A percentile compares a stretch with the other conserved stretches of the same genome.
Evolutionary conservation across 805 yeast species (phyloP).

Genomic region (Barnettozyma botsteinii): DNA sequence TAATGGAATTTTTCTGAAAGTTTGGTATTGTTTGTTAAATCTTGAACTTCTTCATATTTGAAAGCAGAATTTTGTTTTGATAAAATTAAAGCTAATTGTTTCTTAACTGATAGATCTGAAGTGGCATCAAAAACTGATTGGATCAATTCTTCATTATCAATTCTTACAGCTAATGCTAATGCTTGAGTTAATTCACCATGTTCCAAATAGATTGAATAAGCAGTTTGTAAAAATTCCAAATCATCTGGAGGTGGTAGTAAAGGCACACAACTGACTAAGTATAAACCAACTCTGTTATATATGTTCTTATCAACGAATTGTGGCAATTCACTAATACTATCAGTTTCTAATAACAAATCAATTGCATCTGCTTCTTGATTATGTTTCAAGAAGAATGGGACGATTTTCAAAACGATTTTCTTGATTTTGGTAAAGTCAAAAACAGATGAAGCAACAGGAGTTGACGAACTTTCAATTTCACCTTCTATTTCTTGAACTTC

Average conservation of each 20-base stretch:
- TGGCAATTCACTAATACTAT: conserved; percentile 75
- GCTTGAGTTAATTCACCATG: conserved; percentile 86
- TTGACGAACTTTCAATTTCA: conserved; percentile 5
- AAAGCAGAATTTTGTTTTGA: conserved; percentile 83
- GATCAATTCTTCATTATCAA: conserved; percentile 76
- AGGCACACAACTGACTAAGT: conserved; percentile 96
- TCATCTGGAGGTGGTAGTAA: conserved; percentile 94
- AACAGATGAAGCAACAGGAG: conserved; percentile 8
- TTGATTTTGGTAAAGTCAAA: conserved; percentile 42
- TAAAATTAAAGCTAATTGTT: conserved; percentile 86
- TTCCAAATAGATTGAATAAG: conserved; percentile 75
- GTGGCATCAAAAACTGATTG: conserved; percentile 79
- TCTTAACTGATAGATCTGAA: conserved; percentile 64
- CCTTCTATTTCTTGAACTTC: conserved; percentile 25
- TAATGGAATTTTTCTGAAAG: conserved; percentile 75
- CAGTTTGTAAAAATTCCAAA: conserved; percentile 76
- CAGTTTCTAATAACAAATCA: conserved; percentile 85
- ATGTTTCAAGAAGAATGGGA: conserved; percentile 86
- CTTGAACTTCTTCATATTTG: conserved; percentile 71
- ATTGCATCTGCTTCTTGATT: conserved; percentile 99
- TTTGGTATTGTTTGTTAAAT: conserved; percentile 74
- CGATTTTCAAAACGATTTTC: conserved; percentile 66
- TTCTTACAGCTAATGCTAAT: conserved; percentile 77
- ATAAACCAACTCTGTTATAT: conserved; percentile 83
- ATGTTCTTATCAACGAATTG: conserved; percentile 81